Evolutionary conservation across 148 eudicot species (phyloP).

Genomic region (Tetragonia tetragonoides): DNA sequence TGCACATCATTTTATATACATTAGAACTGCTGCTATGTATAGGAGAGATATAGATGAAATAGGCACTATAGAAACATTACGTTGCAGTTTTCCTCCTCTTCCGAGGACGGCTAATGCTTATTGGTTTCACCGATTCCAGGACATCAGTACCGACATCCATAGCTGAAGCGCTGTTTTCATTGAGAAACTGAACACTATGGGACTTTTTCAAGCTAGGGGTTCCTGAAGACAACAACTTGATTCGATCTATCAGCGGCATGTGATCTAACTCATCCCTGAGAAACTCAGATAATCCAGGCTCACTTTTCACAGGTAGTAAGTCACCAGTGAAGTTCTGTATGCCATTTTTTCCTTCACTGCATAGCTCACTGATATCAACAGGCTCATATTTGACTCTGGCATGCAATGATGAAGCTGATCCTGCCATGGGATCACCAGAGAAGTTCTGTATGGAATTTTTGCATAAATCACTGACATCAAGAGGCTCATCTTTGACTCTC

Average conservation of each 20-base stretch:
- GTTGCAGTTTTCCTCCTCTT: slow-evolving; percentile 85
- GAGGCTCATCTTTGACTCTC: slow-evolving; percentile 54
- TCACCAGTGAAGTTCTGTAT: slow-evolving; percentile 11
- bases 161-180: slow-evolving; percentile 28
- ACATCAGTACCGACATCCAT: slow-evolving; percentile 30
- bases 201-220: slow-evolving; percentile 18
- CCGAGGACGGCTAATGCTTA: slow-evolving; percentile 47
- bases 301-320: slow-evolving; percentile 40
- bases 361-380: slow-evolving; percentile 23
- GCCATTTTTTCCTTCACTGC: slow-evolving; percentile 17
- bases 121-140: slow-evolving; percentile 43
- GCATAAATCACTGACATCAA: slow-evolving; percentile 22
- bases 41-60: background rate
- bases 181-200: slow-evolving; percentile 22
- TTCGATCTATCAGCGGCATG: slow-evolving; percentile 63
- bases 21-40: slow-evolving; percentile 13
- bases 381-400: slow-evolving; percentile 54
- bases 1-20: slow-evolving; percentile 34
- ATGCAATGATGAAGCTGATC: slow-evolving; percentile 25
- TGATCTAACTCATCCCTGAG: slow-evolving; percentile 58
- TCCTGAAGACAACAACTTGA: slow-evolving; percentile 51
- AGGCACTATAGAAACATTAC: slow-evolving; percentile 41
- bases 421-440: slow-evolving; percentile 11
- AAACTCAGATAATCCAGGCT: slow-evolving; percentile 30
- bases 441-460: slow-evolving; percentile 17